Evolutionary conservation across 129 eudicot species (phyloP), one percentile per base, ranked within the genome.

Genomic region (Pulicaria dysenterica): DNA sequence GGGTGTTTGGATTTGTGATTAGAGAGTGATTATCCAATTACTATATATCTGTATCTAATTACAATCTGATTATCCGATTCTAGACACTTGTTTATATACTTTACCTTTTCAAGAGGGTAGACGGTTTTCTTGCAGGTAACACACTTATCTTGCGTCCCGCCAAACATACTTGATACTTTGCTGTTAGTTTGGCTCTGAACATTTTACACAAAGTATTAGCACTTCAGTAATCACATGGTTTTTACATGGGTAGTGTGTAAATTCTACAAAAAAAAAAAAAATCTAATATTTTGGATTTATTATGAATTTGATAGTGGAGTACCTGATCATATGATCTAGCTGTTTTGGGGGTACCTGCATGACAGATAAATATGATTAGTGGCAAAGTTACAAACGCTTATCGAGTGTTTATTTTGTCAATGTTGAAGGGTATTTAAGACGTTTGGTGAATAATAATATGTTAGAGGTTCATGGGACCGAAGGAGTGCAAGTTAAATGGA

Each of bases 71-170:
- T 24, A 24, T 24, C 31, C 31, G 31, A 24, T 24, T 24, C 31
- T 24, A 24, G 31, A 24, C 31, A 24, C 31, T 17, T 11, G 70
- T 50, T 57, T 51, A 4, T 64, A 17, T 9, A 38, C 53, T 31
- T 66, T 74, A 82, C 90, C 95, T 88, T 83, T 73, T 88, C 95
- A 55, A 88, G 71, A 5, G 90, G 95, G 82, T 88, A 88, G 65
- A 85, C 95, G 17, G 95, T 88, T 83, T 78, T 88, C 83, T 85
- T 83, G 88, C 95, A 88, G 55, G 85, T 65, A 49, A 88, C 84
- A 71, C 95, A 88, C 58, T 88, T 88, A 49, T 85, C 95, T 51
- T 83, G 90, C 4, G 95, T 88, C 62, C 95, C 95, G 36, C 86
- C 95, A 61, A 88, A 88, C 84, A 88, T 65, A 39, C 88, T 80